Conservation (phyloP, 306 rosid species). For the Dalbergia oliveri region DNA sequence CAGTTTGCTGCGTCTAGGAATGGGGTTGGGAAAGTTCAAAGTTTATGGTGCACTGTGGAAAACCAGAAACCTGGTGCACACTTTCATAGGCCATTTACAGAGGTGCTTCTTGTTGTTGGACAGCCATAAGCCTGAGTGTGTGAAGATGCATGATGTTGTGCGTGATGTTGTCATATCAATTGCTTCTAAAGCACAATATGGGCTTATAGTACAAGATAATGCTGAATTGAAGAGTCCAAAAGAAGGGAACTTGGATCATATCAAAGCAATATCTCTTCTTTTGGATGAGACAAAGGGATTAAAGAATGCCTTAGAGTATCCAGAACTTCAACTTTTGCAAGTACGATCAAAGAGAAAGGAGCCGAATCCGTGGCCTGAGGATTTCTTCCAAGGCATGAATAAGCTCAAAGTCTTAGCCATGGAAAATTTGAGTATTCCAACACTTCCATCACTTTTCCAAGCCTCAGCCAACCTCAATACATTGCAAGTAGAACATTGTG, state of each 20-base stretch:
- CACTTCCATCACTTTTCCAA: background rate
- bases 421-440: background rate
- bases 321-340: slow-evolving; percentile 25
- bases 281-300: background rate
- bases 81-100: slow-evolving; percentile 37
- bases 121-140: slow-evolving; percentile 35
- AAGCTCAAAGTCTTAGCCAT: background rate
- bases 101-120: slow-evolving; percentile 43
- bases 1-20: slow-evolving; percentile 24
- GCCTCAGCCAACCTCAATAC: background rate
- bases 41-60: background rate
- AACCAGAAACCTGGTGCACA: slow-evolving; percentile 41
- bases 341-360: background rate
- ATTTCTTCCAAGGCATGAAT: background rate
- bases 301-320: background rate
- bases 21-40: slow-evolving; percentile 43
- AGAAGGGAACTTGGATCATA: background rate
- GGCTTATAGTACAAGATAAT: background rate
- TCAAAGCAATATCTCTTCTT: slow-evolving; percentile 20
- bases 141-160: slow-evolving; percentile 51
- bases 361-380: background rate
- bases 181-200: slow-evolving; percentile 5
- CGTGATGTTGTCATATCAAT: slow-evolving; percentile 41
- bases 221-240: background rate
- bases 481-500: slow-evolving; percentile 1